Evolutionary conservation across 768 basidiomycete species (phyloP), one percentile per base, ranked within the genome.

Genomic region (Suillus sp.): DNA sequence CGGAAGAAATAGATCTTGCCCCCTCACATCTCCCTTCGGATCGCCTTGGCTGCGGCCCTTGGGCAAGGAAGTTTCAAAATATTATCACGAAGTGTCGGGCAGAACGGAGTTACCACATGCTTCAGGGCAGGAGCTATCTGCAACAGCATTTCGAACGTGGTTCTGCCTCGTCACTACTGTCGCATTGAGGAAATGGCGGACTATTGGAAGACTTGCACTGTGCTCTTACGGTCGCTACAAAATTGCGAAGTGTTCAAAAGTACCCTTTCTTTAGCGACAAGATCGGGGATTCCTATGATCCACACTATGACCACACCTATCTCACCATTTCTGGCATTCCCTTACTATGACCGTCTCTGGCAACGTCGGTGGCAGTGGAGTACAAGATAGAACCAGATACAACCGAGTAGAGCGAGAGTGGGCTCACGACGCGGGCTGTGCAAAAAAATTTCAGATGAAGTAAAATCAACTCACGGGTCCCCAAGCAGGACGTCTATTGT

Each of bases 1-100:
- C 74, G 79, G 66, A 80, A 80, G 70, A 80, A 80, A 66, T 77
- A 78, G 62, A n/a, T 1, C 16, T 14, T 18, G n/a, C 64, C 43
- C 22, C 50, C 27, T 30, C 43, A 61, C 34, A 25, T 50, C 37
- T 47, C 35, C 13, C 37, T 27, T 34, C 27, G 32, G 20, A 38
- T 20, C 34, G 20, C n/a, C 50, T 45, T 22, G 40, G 43, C 45
- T 34, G 10, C n/a, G 35, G 35, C 35, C n/a, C 5, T 55, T 37
- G 35, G 35, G 35, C 34, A 38, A 25, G 10, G 22, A n/a, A 55
- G 53, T 40, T n/a, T 9, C 16, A 18, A n/a, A n/a, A n/a, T n/a
- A n/a, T n/a, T n/a, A n/a, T n/a, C n/a, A n/a, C n/a, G 32, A 32
- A 32, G 32, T 5, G 32, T 32, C 30, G 6, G 4, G 27, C 27